Conservation (phyloP, 441 rosid species). For the Viola pubescens region DNA sequence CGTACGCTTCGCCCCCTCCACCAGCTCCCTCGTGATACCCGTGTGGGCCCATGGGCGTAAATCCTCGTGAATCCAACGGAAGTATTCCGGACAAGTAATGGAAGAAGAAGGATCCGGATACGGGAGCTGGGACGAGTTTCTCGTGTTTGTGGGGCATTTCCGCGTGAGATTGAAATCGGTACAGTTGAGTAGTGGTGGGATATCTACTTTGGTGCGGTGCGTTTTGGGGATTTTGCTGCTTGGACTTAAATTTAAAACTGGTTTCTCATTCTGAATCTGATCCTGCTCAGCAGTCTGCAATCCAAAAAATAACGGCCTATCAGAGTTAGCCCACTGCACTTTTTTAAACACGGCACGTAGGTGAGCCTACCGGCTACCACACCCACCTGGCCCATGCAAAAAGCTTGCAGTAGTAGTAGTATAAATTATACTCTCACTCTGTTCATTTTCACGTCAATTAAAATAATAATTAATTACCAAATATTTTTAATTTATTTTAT, state of each 20-base stretch:
- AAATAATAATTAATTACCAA: too few species aligned
- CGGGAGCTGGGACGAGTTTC: neutral
- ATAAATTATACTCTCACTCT: too few species aligned
- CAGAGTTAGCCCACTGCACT: neutral
- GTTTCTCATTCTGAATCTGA: conserved; percentile 1
- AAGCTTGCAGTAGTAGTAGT: too few species aligned
- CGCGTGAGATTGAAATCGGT: conserved; percentile 20
- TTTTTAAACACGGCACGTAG: too few species aligned
- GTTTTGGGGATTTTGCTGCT: conserved; percentile 4
- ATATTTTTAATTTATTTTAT: too few species aligned
- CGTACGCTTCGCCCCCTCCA: conserved; percentile 37
- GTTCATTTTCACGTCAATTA: too few species aligned
- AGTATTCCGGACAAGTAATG: conserved; percentile 53
- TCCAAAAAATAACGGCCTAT: neutral
- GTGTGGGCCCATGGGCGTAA: conserved; percentile 53
- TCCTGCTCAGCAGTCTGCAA: conserved; percentile 21
- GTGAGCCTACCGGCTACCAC: too few species aligned
- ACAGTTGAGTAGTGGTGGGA: conserved; percentile 36
- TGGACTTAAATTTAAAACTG: conserved; percentile 1
- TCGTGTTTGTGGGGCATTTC: conserved; percentile 29
- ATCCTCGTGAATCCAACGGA: conserved; percentile 78
- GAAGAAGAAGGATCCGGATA: conserved; percentile 24
- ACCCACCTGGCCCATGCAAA: too few species aligned
- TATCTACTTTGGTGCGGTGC: conserved; percentile 15
- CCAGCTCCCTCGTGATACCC: conserved; percentile 47